Percentiles rank a stretch among this genome's conserved stretches.
These are phyloP conservation scores for Fusarium ambrosium DNA, from an alignment of 2,329 filamentous ascomycete species.

Conservation along the genomic window DNA sequence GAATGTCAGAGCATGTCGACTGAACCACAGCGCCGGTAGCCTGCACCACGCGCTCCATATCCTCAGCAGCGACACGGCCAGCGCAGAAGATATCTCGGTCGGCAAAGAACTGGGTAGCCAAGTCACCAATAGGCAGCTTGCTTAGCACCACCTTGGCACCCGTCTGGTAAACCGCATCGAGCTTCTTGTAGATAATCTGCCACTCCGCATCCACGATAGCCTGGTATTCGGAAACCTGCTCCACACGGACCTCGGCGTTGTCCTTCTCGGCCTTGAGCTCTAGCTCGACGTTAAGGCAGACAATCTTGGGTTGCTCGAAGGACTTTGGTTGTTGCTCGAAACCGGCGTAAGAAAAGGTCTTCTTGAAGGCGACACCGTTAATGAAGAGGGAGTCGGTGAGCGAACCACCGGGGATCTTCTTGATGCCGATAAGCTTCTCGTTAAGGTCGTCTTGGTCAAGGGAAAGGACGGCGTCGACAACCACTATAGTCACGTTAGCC, in stretches of 20 bases:
- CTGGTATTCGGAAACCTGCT: slow-evolving; percentile 99
- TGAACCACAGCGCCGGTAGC: slow-evolving; percentile 93
- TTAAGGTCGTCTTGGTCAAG: slow-evolving; percentile 97
- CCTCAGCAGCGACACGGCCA: slow-evolving; percentile 89
- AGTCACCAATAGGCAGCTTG: slow-evolving; percentile 96
- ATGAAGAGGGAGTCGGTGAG: slow-evolving; percentile 97
- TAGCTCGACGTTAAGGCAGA: slow-evolving; percentile 97
- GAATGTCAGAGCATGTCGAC: slow-evolving; percentile 97
- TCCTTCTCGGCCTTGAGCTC: slow-evolving; percentile 99
- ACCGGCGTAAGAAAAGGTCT: slow-evolving; percentile 98
- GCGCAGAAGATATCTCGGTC: slow-evolving; percentile 99
- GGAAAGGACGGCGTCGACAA: slow-evolving; percentile 94
- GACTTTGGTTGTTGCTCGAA: slow-evolving; percentile 99
- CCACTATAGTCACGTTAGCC: slow-evolving; percentile 74
- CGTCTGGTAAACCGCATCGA: slow-evolving; percentile 93
- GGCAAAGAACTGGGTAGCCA: slow-evolving; percentile 98
- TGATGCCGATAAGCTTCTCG: slow-evolving; percentile 97
- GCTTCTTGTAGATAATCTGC: slow-evolving; percentile 99
- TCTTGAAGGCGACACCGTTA: slow-evolving; percentile 99
- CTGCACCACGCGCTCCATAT: slow-evolving; percentile 96
- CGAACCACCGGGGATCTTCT: slow-evolving; percentile 97
- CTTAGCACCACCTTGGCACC: slow-evolving; percentile 97
- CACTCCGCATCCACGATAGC: slow-evolving; percentile 99
- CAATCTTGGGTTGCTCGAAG: slow-evolving; percentile 94
- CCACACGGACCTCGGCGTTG: slow-evolving; percentile 97